Percentiles rank a stretch among this genome's conserved stretches.
Conservation (phyloP, 805 yeast species). For the Ogataea paraovalis region DNA sequence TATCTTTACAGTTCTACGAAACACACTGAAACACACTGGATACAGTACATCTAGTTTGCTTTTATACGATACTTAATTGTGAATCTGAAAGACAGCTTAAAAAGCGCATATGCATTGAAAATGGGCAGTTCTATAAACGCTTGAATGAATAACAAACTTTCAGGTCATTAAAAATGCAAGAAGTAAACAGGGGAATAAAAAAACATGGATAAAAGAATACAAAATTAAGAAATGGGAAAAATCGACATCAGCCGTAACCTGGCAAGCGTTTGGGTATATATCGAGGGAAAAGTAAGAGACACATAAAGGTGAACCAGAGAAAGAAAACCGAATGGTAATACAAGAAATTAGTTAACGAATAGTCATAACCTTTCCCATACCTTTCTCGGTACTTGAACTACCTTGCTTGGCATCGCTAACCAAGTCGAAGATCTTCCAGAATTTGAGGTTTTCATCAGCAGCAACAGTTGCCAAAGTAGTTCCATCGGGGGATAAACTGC, state of each 20-base stretch:
- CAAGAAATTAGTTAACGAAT: constrained; percentile 34
- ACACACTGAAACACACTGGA: too few relatives aligned
- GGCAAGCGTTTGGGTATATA: neutral
- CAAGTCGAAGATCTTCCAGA: constrained; percentile 82
- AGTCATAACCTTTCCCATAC: constrained; percentile 49
- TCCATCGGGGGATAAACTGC: constrained; percentile 86
- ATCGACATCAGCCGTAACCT: neutral
- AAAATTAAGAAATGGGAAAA: neutral
- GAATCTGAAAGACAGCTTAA: too few relatives aligned
- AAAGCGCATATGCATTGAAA: too few relatives aligned
- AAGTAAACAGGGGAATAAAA: neutral
- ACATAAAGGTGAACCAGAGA: neutral
- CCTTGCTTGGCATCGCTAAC: constrained; percentile 17
- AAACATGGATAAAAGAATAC: neutral
- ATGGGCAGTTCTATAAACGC: too few relatives aligned
- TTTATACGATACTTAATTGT: too few relatives aligned
- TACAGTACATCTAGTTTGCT: too few relatives aligned
- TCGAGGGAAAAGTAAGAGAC: neutral
- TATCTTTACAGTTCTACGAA: too few relatives aligned
- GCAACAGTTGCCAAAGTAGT: constrained; percentile 91
- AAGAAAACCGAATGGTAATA: too few relatives aligned
- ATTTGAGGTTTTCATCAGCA: constrained; percentile 93
- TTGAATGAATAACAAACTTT: too few relatives aligned
- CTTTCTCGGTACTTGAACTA: constrained; percentile 35
- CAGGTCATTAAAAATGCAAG: too few relatives aligned